These are phyloP conservation scores for Oenanthe sinensis DNA, from an alignment of 129 eudicot species.

Conservation along the genomic window DNA sequence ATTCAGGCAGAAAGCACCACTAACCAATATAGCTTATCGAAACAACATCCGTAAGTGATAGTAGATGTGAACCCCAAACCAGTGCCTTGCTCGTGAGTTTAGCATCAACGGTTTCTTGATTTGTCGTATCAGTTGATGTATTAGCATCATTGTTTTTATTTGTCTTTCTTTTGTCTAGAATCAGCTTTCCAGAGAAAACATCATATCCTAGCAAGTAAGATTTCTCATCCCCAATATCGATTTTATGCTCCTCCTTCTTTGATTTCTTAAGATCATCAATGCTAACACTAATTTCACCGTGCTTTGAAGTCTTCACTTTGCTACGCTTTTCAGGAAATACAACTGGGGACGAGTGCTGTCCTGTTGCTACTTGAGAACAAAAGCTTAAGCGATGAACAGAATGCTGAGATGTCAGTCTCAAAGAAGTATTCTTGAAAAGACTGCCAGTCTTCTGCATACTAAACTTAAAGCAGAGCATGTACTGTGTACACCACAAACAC, in stretches of 20 bases:
- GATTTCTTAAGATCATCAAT: conserved; percentile 48
- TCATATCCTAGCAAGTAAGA: conserved; percentile 90
- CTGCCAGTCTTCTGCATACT: conserved; percentile 76
- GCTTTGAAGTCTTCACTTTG: conserved; percentile 46
- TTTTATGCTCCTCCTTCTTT: conserved; percentile 73
- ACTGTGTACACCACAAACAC: conserved; percentile 9
- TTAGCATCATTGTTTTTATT: conserved; percentile 41
- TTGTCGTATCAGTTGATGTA: conserved; percentile 42
- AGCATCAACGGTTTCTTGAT: conserved; percentile 69
- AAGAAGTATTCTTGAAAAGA: conserved; percentile 64
- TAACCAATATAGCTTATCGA: conserved; percentile 44
- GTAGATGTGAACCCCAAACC: conserved; percentile 78
- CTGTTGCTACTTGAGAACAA: conserved; percentile 74
- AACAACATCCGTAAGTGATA: conserved; percentile 69
- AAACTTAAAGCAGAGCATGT: conserved; percentile 18
- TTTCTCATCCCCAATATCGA: conserved; percentile 89
- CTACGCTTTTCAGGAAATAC: conserved; percentile 93
- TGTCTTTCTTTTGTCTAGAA: conserved; percentile 61
- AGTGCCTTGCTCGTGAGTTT: conserved; percentile 92
- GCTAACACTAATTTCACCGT: conserved; percentile 33
- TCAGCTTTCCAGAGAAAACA: conserved; percentile 76
- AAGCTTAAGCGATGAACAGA: conserved; percentile 75
- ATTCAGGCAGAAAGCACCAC: conserved; percentile 12
- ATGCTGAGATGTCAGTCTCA: conserved; percentile 66
- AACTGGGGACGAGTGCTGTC: conserved; percentile 84